A percentile compares a stretch with the other conserved stretches of the same genome.
phyloP scores from a whole-genome alignment of 805 yeast species.

The Candida suzukii region DNA sequence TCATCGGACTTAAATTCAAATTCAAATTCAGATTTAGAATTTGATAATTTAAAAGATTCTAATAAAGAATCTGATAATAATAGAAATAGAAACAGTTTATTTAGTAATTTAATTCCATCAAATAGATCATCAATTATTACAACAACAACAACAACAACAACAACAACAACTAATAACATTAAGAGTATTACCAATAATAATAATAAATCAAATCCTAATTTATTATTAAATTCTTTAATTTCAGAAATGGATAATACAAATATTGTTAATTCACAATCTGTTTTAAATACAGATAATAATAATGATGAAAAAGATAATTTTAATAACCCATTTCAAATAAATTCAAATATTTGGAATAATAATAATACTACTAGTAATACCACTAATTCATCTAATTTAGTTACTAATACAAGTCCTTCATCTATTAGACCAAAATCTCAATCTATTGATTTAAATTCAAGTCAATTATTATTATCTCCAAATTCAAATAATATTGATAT shows the following conservation, averaged over 20 bases:
- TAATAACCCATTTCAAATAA: background rate
- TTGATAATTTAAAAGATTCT: too few species aligned
- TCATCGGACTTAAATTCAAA: too few species aligned
- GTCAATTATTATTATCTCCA: background rate
- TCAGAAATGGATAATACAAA: background rate
- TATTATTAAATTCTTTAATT: background rate
- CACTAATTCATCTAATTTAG: background rate
- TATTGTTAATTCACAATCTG: too few species aligned
- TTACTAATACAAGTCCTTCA: background rate
- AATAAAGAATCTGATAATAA: background rate
- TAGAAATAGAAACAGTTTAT: background rate
- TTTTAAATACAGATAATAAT: background rate
- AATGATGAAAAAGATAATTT: background rate
- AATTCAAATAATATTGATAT: background rate
- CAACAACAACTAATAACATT: background rate
- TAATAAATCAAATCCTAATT: slow-evolving; percentile 1
- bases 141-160: background rate
- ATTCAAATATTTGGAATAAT: background rate
- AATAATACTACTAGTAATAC: background rate
- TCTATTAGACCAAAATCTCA: background rate
- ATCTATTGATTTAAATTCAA: background rate
- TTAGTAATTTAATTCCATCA: background rate
- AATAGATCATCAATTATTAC: slow-evolving; percentile 1
- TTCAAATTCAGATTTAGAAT: too few species aligned
- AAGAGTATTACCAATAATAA: slow-evolving; percentile 5